phyloP scores from a whole-genome alignment of 371 early-diverging fungal species.

The Mortierella sp. region DNA sequence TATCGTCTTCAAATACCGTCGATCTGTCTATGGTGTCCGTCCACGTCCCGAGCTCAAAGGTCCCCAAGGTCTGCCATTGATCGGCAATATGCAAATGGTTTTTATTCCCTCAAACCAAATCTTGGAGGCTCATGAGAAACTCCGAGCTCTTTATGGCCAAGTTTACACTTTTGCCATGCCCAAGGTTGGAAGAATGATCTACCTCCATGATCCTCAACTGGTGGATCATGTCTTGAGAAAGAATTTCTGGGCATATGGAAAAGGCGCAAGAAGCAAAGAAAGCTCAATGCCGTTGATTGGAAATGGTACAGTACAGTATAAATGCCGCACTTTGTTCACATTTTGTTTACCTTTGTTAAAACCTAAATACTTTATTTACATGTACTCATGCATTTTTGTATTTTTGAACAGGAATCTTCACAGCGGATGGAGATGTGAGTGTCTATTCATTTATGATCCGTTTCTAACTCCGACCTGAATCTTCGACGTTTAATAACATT shows the following conservation, averaged over 20 bases:
- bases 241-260: conserved; percentile 53
- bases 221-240: conserved; percentile 40
- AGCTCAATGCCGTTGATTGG: conserved; percentile 28
- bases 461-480: too few relatives aligned
- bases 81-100: conserved; percentile 27
- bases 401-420: conserved; percentile 71
- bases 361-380: neutral
- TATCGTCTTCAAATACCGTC: conserved; percentile 39
- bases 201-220: conserved; percentile 29
- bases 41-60: conserved; percentile 34
- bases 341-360: neutral
- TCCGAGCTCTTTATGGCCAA: conserved; percentile 27
- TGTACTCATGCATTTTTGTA: neutral
- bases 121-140: conserved; percentile 15
- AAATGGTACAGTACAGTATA: conserved; percentile 17
- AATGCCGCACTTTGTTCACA: too few relatives aligned
- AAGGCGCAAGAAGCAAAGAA: conserved; percentile 27
- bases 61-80: conserved; percentile 32
- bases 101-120: conserved; percentile 10
- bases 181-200: conserved; percentile 28
- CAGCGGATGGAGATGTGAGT: conserved; percentile 64
- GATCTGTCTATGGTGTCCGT: conserved; percentile 18
- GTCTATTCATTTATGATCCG: neutral
- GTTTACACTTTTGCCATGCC: conserved; percentile 30
- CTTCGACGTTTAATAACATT: too few relatives aligned